These are phyloP conservation scores for Penicillium bialowiezense DNA, from an alignment of 495 filamentous ascomycete species.

Conservation along the genomic window DNA sequence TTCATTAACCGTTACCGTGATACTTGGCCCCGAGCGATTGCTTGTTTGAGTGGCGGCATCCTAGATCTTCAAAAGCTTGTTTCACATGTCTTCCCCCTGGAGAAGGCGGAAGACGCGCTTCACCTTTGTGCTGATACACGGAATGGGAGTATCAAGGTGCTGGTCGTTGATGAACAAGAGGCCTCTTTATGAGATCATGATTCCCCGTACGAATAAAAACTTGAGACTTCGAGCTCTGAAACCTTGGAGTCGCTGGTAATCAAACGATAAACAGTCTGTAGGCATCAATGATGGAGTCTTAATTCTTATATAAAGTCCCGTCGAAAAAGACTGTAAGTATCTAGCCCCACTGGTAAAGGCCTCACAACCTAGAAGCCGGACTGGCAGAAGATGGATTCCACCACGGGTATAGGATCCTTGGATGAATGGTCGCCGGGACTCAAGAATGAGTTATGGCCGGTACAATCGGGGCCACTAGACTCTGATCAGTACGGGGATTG, in stretches of 20 bases:
- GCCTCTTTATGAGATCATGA: conserved; percentile 19
- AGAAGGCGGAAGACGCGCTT: conserved; percentile 54
- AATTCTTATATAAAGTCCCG: background rate
- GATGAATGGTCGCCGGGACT: conserved; percentile 24
- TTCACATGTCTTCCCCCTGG: conserved; percentile 63
- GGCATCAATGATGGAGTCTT: too few species aligned
- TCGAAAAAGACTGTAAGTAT: too few species aligned
- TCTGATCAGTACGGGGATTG: background rate
- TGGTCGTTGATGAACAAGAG: conserved; percentile 54
- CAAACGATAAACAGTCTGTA: too few species aligned
- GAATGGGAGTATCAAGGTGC: conserved; percentile 56
- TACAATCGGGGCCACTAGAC: conserved; percentile 22
- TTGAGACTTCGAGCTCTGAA: too few species aligned
- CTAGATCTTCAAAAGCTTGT: conserved; percentile 61
- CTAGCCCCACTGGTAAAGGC: too few species aligned
- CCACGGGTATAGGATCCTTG: conserved; percentile 21
- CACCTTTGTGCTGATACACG: conserved; percentile 45
- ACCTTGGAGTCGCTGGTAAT: too few species aligned
- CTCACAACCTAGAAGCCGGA: background rate
- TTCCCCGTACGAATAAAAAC: too few species aligned
- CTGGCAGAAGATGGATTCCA: conserved; percentile 28
- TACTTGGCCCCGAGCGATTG: conserved; percentile 59
- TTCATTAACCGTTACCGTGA: conserved; percentile 65
- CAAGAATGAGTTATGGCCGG: conserved; percentile 27
- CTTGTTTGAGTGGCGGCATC: conserved; percentile 43